Percentiles rank a stretch among this genome's conserved stretches.
Evolutionary conservation across 1,139 yeast genomes (phyloP).

Genomic region (Geotrichum candidum): DNA sequence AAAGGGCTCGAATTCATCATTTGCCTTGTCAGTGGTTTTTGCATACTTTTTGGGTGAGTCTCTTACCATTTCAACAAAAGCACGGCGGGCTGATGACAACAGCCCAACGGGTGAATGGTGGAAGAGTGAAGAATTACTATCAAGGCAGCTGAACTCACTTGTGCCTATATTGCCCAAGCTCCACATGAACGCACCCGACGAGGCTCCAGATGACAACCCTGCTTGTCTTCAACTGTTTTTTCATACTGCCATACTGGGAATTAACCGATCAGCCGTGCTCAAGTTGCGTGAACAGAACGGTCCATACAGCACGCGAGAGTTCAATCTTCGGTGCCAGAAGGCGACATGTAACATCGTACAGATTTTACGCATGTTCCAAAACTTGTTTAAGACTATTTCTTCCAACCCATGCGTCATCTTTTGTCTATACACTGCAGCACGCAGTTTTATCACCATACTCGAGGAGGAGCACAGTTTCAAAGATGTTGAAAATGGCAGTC

Average conservation of each 20-base stretch:
- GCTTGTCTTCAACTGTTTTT: constrained; percentile 22
- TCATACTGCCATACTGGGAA: constrained; percentile 23
- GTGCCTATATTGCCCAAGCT: constrained; percentile 18
- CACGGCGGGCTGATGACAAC: constrained; percentile 16
- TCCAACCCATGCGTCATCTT: constrained; percentile 22
- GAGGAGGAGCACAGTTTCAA: constrained; percentile 17
- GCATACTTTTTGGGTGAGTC: constrained; percentile 13
- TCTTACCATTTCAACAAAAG: constrained; percentile 10
- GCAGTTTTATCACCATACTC: constrained; percentile 25
- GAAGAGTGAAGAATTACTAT: constrained; percentile 19
- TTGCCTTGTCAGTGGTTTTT: constrained; percentile 12
- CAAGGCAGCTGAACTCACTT: constrained; percentile 18
- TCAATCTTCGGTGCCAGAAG: constrained; percentile 21
- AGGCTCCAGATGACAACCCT: constrained; percentile 8
- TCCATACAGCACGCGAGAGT: constrained; percentile 18
- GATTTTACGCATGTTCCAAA: constrained; percentile 21
- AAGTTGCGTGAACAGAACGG: constrained; percentile 14
- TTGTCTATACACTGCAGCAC: constrained; percentile 26
- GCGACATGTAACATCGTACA: constrained; percentile 24
- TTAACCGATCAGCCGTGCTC: constrained; percentile 19
- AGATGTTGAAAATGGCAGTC: background rate
- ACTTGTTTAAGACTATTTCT: constrained; percentile 17
- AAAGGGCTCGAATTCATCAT: background rate
- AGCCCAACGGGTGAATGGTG: constrained; percentile 23
- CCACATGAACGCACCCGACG: constrained; percentile 5